Conservation (phyloP, 2,329 filamentous ascomycete species). For the Xylaria digitata region DNA sequence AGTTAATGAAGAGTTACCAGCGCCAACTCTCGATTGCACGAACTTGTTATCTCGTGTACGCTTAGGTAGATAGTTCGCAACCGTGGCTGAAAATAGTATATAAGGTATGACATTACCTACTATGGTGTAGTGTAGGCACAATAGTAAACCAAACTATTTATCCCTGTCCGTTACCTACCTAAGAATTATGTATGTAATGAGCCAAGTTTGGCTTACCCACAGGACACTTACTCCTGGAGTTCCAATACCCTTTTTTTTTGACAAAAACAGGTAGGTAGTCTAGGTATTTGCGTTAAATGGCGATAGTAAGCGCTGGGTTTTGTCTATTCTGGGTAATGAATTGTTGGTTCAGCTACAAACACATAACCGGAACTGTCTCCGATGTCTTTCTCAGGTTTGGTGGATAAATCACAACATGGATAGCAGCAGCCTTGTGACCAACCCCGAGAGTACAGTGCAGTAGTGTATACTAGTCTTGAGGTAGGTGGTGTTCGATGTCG, state of each 20-base stretch:
- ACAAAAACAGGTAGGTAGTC: conserved; percentile 13
- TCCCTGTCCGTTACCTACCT: conserved; percentile 1
- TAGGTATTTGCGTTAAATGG: conserved; percentile 20
- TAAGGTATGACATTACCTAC: background rate
- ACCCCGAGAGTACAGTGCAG: conserved; percentile 8
- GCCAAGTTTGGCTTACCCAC: conserved; percentile 10
- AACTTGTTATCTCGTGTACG: background rate
- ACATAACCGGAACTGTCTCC: conserved; percentile 19
- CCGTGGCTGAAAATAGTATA: background rate
- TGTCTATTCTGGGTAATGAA: conserved; percentile 8
- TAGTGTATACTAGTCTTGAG: background rate
- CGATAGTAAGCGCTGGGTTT: conserved; percentile 21
- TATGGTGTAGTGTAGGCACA: too few species aligned
- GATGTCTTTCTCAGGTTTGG: conserved; percentile 8
- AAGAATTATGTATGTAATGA: background rate
- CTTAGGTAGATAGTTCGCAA: background rate
- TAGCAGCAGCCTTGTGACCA: conserved; percentile 28
- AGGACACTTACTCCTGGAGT: background rate
- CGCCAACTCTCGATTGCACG: background rate
- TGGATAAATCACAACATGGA: conserved; percentile 16
- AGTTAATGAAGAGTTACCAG: too few species aligned
- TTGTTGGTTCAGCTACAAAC: conserved; percentile 15
- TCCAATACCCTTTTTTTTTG: conserved; percentile 1
- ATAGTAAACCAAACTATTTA: background rate
- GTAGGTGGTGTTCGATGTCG: conserved; percentile 4